Base-by-base conservation (phyloP, 164 flowering plant species). In the Umbellularia californica region DNA sequence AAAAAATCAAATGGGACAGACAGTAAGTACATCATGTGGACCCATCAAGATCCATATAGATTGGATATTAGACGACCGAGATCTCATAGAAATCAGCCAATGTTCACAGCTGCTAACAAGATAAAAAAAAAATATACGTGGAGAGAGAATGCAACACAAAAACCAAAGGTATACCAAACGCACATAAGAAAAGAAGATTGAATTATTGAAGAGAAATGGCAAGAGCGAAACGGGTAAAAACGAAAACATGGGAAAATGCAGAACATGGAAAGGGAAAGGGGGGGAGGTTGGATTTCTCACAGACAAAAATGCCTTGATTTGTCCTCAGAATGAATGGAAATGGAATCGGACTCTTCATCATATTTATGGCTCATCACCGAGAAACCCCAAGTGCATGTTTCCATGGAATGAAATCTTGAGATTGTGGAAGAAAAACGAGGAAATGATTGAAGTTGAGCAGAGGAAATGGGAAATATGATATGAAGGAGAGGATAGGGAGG, bases 271-370 rank as follows among this genome's bases (percentile, higher is more conserved):
- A 64, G 3, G 24, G 14, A 28, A 13, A n/a, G 41, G 58, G 15
- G 22, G 13, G 5, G 63, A 65, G 12, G 33, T 2, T 50, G 72
- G 67, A 30, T 76, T 79, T 73, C 87, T 83, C 87, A 84, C 87
- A 84, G 91, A 85, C 85, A 84, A 87, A 87, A 87, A 87, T 84
- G 89, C 91, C 87, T 88, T 88, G 87, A 72, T 76, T 85, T 79
- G 85, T 82, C 89, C 71, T 84, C 88, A 84, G 65, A 77, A 76
- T 64, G 70, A 51, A 69, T 62, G 69, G 69, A 69, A 70, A 73
- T 23, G 51, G 22, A 76, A 76, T 88, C 90, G 72, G 88, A 87
- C 90, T 85, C 88, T 85, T 88, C 88, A 85, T 88, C 89, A 20
- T 30, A 30, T 30, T 80, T 83, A 81, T 7, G 47, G 65, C 70